Evolutionary conservation across 148 eudicot species (phyloP).

Genomic region (Heliamphora exappendiculata): DNA sequence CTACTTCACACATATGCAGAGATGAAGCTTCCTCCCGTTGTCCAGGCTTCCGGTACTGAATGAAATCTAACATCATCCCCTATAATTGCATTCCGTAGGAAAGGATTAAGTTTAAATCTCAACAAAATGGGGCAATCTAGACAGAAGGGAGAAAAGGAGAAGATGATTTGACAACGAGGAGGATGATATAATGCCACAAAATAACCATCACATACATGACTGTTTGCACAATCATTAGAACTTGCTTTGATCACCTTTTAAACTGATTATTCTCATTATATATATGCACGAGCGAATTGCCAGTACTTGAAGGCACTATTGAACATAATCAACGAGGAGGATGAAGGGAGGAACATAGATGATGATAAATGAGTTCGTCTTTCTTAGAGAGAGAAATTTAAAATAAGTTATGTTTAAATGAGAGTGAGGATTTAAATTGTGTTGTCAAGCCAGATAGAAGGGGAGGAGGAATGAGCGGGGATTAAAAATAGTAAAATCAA

Average conservation of each 20-base stretch:
- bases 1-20: slow-evolving; percentile 9
- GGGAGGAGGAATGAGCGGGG: no score
- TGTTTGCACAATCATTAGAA: neutral
- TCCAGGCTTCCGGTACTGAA: slow-evolving; percentile 24
- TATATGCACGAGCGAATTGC: no score
- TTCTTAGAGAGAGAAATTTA: no score
- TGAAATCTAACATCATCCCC: slow-evolving; percentile 50
- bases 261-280: no score
- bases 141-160: neutral
- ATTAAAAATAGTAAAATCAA: no score
- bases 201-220: neutral
- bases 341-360: no score
- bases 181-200: neutral
- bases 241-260: neutral
- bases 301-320: no score
- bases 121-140: neutral
- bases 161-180: neutral
- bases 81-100: slow-evolving; percentile 19
- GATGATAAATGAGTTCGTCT: no score
- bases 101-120: neutral
- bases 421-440: no score
- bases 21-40: neutral
- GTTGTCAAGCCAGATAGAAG: no score
- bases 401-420: no score
- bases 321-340: no score